Conservation (phyloP, 257 asterid species). For the Petunia axillaris region DNA sequence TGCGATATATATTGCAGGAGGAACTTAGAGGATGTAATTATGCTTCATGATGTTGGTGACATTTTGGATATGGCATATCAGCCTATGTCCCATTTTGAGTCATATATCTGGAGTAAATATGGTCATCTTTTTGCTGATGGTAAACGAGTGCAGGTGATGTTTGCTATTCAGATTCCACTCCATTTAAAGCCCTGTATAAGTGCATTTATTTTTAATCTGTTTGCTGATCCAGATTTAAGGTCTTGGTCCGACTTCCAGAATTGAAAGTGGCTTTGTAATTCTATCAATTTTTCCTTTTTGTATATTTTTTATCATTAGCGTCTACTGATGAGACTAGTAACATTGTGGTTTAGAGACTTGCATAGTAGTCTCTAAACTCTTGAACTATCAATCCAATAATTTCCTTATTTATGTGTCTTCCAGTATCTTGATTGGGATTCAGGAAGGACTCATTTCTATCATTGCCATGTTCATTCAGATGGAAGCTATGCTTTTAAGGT, state of each 20-base stretch:
- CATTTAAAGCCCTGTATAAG: background rate
- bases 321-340: slow-evolving; percentile 1
- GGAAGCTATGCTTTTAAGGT: slow-evolving; percentile 72
- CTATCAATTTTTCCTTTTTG: background rate
- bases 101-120: slow-evolving; percentile 53
- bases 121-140: slow-evolving; percentile 34
- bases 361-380: background rate
- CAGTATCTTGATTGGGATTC: slow-evolving; percentile 73
- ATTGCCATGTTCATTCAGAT: slow-evolving; percentile 49
- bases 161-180: background rate
- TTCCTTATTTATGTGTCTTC: slow-evolving; percentile 27
- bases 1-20: slow-evolving; percentile 40
- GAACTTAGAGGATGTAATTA: slow-evolving; percentile 55
- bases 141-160: slow-evolving; percentile 52
- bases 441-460: slow-evolving; percentile 60
- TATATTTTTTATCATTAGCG: background rate
- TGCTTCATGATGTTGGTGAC: slow-evolving; percentile 44
- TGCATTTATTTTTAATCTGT: slow-evolving; percentile 7
- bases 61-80: slow-evolving; percentile 43
- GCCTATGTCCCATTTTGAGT: slow-evolving; percentile 61
- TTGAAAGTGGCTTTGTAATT: background rate
- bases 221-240: background rate
- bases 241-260: background rate
- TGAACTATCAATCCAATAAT: slow-evolving; percentile 1
- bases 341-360: background rate